Evolutionary conservation across 768 basidiomycete genomes (phyloP).

Genomic region (Crucibulum laeve): DNA sequence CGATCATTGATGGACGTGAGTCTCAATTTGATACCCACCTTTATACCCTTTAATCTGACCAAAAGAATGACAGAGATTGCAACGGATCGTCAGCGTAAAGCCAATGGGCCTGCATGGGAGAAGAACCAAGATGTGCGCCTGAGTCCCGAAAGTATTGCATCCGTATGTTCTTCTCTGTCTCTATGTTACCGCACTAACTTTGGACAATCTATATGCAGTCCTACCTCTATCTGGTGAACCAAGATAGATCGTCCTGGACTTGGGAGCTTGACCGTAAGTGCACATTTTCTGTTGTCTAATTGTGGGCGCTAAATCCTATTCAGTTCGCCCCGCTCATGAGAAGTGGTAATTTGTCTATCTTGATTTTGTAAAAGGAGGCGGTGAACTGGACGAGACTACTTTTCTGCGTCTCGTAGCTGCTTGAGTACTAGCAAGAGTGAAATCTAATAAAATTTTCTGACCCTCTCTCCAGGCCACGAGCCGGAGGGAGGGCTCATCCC

Average conservation of each 20-base stretch:
- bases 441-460: too few species aligned
- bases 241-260: constrained; percentile 68
- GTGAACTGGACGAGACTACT: too few species aligned
- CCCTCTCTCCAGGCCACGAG: too few species aligned
- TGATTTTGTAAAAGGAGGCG: too few species aligned
- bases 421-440: too few species aligned
- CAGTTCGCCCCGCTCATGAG: constrained; percentile 43
- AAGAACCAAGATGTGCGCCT: constrained; percentile 45
- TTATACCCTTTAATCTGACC: neutral
- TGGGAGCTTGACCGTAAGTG: constrained; percentile 77
- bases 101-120: constrained; percentile 32
- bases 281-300: neutral
- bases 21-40: neutral
- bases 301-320: neutral
- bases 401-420: too few species aligned
- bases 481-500: too few species aligned
- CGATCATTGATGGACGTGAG: constrained; percentile 65
- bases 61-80: constrained; percentile 24
- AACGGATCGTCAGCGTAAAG: constrained; percentile 23
- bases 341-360: constrained; percentile 39
- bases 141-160: constrained; percentile 65
- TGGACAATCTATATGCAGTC: constrained; percentile 32
- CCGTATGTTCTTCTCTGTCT: constrained; percentile 32
- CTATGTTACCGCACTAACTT: neutral
- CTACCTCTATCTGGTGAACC: constrained; percentile 62